Conservation (phyloP, 1,139 yeast genomes). For the Blastobotrys persicus region DNA sequence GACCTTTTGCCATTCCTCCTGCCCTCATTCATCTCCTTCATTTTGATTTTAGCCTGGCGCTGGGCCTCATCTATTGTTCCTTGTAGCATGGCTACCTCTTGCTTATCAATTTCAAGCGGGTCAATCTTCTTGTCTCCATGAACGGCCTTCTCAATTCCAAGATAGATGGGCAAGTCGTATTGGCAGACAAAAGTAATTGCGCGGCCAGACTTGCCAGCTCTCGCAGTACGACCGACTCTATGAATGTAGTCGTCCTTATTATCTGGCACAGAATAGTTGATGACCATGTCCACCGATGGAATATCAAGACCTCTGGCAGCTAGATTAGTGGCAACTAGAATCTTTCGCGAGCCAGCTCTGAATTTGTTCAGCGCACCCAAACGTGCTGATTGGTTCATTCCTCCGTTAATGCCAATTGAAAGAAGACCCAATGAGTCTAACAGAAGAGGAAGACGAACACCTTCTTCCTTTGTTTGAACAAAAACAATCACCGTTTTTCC, state of each 20-base stretch:
- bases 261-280: conserved; percentile 93
- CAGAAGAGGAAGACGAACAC: conserved; percentile 83
- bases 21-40: conserved; percentile 32
- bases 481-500: conserved; percentile 90
- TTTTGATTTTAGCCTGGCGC: conserved; percentile 68
- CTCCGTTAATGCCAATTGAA: conserved; percentile 94
- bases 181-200: conserved; percentile 91
- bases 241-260: conserved; percentile 98
- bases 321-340: conserved; percentile 93
- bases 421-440: conserved; percentile 80
- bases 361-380: conserved; percentile 90
- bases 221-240: conserved; percentile 96
- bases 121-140: conserved; percentile 73
- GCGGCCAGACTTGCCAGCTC: conserved; percentile 95
- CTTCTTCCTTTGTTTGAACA: conserved; percentile 93
- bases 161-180: conserved; percentile 83
- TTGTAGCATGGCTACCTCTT: conserved; percentile 73
- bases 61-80: conserved; percentile 89
- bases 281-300: conserved; percentile 88
- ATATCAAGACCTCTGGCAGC: conserved; percentile 98
- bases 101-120: conserved; percentile 78
- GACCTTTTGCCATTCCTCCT: conserved; percentile 28
- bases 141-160: conserved; percentile 67
- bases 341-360: conserved; percentile 77
- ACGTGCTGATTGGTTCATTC: conserved; percentile 86